phyloP scores from a whole-genome alignment of 202 grass and related monocot genomes.

The Carex arenaria region DNA sequence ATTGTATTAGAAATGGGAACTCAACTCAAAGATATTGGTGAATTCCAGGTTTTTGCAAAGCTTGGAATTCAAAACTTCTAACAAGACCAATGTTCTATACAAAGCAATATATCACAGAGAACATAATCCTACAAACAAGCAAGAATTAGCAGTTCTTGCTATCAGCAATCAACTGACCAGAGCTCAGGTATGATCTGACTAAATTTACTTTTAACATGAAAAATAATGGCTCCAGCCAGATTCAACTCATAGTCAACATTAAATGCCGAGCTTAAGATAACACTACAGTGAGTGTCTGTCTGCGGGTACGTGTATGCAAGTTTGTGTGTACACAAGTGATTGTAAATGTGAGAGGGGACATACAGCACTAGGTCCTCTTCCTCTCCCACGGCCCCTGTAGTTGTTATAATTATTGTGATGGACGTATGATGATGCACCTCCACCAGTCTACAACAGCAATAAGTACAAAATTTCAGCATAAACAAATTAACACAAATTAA shows the following conservation, averaged over 20 bases:
- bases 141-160: slow-evolving; percentile 7
- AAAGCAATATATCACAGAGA: too few relatives aligned
- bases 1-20: background rate
- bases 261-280: background rate
- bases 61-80: background rate
- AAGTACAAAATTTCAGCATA: slow-evolving; percentile 4
- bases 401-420: slow-evolving; percentile 47
- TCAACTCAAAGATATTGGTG: background rate
- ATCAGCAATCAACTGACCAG: background rate
- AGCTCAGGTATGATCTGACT: background rate
- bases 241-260: background rate
- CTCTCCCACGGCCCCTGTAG: slow-evolving; percentile 55
- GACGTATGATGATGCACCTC: slow-evolving; percentile 42
- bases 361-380: slow-evolving; percentile 49
- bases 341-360: background rate
- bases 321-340: background rate
- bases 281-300: background rate
- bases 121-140: background rate
- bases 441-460: slow-evolving; percentile 45
- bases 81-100: too few relatives aligned
- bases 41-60: background rate
- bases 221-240: background rate
- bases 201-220: background rate
- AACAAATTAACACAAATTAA: background rate
- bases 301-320: background rate